A percentile compares a stretch with the other conserved stretches of the same genome.
Evolutionary conservation across 2,329 filamentous ascomycete genomes (phyloP).

Genomic region (Penicillium sp.): DNA sequence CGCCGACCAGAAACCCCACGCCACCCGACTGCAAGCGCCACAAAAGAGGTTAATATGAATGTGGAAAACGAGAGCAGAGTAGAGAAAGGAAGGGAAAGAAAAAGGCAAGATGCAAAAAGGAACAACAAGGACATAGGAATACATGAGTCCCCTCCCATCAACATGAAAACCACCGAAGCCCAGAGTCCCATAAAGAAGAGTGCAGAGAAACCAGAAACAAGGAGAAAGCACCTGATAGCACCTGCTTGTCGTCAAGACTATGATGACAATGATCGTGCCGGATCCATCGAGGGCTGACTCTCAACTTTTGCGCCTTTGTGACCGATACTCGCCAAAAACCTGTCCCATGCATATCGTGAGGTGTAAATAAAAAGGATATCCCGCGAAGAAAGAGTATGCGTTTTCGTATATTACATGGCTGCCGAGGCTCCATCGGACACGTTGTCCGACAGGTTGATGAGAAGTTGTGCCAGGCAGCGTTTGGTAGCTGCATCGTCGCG

Average conservation of each 20-base stretch:
- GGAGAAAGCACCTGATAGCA: slow-evolving; percentile 16
- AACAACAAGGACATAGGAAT: slow-evolving; percentile 28
- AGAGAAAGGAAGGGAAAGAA: slow-evolving; percentile 8
- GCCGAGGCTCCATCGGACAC: slow-evolving; percentile 59
- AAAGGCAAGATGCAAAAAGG: slow-evolving; percentile 18
- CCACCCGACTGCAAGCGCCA: slow-evolving; percentile 36
- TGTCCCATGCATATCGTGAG: slow-evolving; percentile 47
- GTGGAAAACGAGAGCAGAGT: slow-evolving; percentile 13
- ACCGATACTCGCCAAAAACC: slow-evolving; percentile 44
- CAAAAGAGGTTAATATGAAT: slow-evolving; percentile 13
- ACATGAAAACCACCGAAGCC: slow-evolving; percentile 28
- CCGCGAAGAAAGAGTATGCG: slow-evolving; percentile 37
- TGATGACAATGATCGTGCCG: slow-evolving; percentile 12
- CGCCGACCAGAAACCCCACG: slow-evolving; percentile 40
- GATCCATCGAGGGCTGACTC: slow-evolving; percentile 23
- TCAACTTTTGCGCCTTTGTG: slow-evolving; percentile 41
- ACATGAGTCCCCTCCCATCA: slow-evolving; percentile 27
- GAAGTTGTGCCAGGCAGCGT: slow-evolving; percentile 91
- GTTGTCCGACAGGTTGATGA: slow-evolving; percentile 94
- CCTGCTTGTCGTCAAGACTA: slow-evolving; percentile 11
- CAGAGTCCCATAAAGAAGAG: slow-evolving; percentile 22
- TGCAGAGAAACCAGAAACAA: slow-evolving; percentile 22
- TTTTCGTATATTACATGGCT: slow-evolving; percentile 43
- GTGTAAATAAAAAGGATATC: slow-evolving; percentile 33
- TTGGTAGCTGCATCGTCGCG: slow-evolving; percentile 97